phyloP scores from a whole-genome alignment of 2,329 filamentous ascomycete species.

The Penicillium sp. region DNA sequence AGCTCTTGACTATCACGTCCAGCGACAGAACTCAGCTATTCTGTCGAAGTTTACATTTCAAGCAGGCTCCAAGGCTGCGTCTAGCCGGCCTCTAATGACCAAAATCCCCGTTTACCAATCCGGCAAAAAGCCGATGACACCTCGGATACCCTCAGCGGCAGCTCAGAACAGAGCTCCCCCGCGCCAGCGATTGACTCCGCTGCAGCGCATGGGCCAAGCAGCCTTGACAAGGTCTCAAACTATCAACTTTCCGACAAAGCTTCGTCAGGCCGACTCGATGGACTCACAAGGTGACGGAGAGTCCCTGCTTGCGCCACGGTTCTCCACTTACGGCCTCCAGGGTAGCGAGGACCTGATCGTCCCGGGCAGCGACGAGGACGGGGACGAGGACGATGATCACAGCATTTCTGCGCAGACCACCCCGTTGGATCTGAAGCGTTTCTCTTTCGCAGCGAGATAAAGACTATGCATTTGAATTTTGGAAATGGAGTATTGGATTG shows the following conservation, averaged over 20 bases:
- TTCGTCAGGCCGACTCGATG: slow-evolving; percentile 15
- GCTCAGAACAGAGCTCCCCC: slow-evolving; percentile 17
- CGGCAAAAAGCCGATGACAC: slow-evolving; percentile 4
- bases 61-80: slow-evolving; percentile 12
- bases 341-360: slow-evolving; percentile 59
- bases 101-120: slow-evolving; percentile 21
- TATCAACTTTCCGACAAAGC: slow-evolving; percentile 34
- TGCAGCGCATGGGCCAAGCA: slow-evolving; percentile 47
- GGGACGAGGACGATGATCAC: slow-evolving; percentile 25
- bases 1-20: slow-evolving; percentile 43
- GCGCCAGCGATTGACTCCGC: slow-evolving; percentile 40
- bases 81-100: slow-evolving; percentile 8
- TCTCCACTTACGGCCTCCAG: slow-evolving; percentile 27
- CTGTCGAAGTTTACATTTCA: slow-evolving; percentile 43
- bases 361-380: slow-evolving; percentile 54
- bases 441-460: slow-evolving; percentile 39
- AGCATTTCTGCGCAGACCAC: slow-evolving; percentile 20
- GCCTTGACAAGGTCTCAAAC: slow-evolving; percentile 46
- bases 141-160: slow-evolving; percentile 18
- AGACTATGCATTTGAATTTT: slow-evolving; percentile 20
- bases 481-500: slow-evolving; percentile 20
- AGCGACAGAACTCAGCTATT: slow-evolving; percentile 41
- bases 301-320: background rate
- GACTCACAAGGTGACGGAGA: slow-evolving; percentile 11
- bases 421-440: slow-evolving; percentile 42